Conservation (phyloP, 352 stramenopile species). For the Pythium phragmitis region DNA sequence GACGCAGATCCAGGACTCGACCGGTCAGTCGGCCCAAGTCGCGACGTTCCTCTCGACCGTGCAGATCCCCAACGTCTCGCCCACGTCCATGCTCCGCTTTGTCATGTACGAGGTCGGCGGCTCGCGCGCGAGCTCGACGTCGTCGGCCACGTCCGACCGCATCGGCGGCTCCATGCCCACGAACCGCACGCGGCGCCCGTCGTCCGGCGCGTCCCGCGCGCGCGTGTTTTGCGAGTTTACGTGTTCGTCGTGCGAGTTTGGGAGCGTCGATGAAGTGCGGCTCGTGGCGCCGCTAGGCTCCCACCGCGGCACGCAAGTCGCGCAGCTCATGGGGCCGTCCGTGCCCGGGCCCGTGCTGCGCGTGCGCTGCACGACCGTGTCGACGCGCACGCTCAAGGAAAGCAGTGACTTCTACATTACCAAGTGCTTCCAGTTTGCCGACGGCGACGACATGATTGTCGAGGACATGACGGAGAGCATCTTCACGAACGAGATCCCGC, state of each 20-base stretch:
- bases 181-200: conserved; percentile 11
- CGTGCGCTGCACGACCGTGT: conserved; percentile 75
- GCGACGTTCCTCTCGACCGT: conserved; percentile 79
- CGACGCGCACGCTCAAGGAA: conserved; percentile 68
- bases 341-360: conserved; percentile 40
- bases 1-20: conserved; percentile 39
- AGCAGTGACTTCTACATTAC: conserved; percentile 76
- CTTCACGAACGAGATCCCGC: conserved; percentile 78
- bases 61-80: conserved; percentile 66
- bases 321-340: conserved; percentile 20
- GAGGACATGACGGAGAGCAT: conserved; percentile 82
- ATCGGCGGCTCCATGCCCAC: conserved; percentile 6
- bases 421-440: conserved; percentile 79
- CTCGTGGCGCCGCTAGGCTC: conserved; percentile 60
- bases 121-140: conserved; percentile 26
- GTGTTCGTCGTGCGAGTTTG: conserved; percentile 57
- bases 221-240: conserved; percentile 85
- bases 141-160: conserved; percentile 14
- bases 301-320: conserved; percentile 30
- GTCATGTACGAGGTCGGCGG: conserved; percentile 84
- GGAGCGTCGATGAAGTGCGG: conserved; percentile 52
- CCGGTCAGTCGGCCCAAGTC: conserved; percentile 36
- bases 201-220: conserved; percentile 50
- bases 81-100: conserved; percentile 70
- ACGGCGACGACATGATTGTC: conserved; percentile 72